Percentiles rank a stretch among this genome's conserved stretches.
phyloP scores from a whole-genome alignment of 495 filamentous ascomycete species.

The Hypoxylon perforatum region DNA sequence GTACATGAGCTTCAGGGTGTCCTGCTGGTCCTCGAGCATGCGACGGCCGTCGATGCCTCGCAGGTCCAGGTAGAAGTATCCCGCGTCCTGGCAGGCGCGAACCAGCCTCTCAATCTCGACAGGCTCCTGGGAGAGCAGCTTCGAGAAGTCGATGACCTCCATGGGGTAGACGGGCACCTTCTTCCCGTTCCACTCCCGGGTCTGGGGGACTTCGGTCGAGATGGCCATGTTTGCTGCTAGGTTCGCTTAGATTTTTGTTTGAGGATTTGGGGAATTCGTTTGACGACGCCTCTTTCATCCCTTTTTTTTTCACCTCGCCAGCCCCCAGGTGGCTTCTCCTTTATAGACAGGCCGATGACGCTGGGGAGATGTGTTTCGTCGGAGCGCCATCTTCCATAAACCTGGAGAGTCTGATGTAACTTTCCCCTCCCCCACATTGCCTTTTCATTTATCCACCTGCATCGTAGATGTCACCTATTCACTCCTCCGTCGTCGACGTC shows the following conservation, averaged over 20 bases:
- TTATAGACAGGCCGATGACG: conserved; percentile 37
- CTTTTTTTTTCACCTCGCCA: conserved; percentile 7
- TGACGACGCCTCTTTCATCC: conserved; percentile 3
- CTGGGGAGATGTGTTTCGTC: conserved; percentile 19
- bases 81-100: conserved; percentile 58
- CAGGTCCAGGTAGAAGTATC: conserved; percentile 69
- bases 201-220: conserved; percentile 52
- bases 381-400: conserved; percentile 40
- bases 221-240: conserved; percentile 52
- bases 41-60: conserved; percentile 58
- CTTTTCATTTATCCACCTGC: conserved; percentile 42
- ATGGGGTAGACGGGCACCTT: conserved; percentile 62
- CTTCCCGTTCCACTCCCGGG: conserved; percentile 63
- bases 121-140: conserved; percentile 61
- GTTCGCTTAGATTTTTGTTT: conserved; percentile 9
- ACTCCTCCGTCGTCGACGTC: conserved; percentile 12
- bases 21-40: conserved; percentile 58
- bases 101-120: conserved; percentile 61
- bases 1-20: conserved; percentile 63
- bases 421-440: conserved; percentile 37
- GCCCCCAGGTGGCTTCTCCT: conserved; percentile 18
- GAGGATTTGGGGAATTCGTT: conserved; percentile 13
- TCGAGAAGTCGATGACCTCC: conserved; percentile 59
- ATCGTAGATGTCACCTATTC: conserved; percentile 30
- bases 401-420: conserved; percentile 38